These are phyloP conservation scores for Pseudogymnoascus sp. DNA, from an alignment of 2,329 filamentous ascomycete genomes.

Conservation along the genomic window DNA sequence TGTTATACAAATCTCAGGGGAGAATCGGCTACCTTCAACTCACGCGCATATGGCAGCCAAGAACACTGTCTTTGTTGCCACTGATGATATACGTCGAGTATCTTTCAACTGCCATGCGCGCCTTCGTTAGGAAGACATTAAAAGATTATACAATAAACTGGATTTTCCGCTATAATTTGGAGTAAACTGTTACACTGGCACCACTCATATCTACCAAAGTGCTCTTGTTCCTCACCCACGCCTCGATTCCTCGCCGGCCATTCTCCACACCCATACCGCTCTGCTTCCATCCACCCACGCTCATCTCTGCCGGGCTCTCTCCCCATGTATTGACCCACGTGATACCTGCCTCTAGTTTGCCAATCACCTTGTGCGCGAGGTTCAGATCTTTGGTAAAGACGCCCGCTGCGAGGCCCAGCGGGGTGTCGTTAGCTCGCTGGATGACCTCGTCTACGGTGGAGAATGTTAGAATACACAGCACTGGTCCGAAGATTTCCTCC, in stretches of 20 bases:
- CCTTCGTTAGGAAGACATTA: background rate
- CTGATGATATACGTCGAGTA: background rate
- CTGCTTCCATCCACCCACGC: conserved; percentile 86
- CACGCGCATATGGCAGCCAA: background rate
- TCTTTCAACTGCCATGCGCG: background rate
- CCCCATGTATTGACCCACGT: conserved; percentile 94
- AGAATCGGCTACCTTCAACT: background rate
- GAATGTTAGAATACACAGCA: conserved; percentile 76
- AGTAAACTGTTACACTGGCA: conserved; percentile 64
- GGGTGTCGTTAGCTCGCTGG: conserved; percentile 66
- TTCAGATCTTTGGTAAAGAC: conserved; percentile 75
- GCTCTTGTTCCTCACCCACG: conserved; percentile 83
- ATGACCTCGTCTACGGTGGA: conserved; percentile 63
- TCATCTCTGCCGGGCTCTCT: conserved; percentile 88
- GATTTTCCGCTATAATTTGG: conserved; percentile 41
- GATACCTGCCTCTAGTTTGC: conserved; percentile 72
- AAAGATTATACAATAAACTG: background rate
- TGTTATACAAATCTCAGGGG: background rate
- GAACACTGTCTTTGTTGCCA: background rate
- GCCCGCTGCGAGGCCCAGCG: conserved; percentile 74
- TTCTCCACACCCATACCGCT: conserved; percentile 87
- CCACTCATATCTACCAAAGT: conserved; percentile 75
- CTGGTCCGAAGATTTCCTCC: conserved; percentile 86
- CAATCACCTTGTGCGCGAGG: conserved; percentile 64
- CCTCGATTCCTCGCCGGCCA: conserved; percentile 68